A percentile compares a stretch with the other conserved stretches of the same genome.
phyloP scores from a whole-genome alignment of 2,329 filamentous ascomycete genomes.

The Fusarium concolor region DNA sequence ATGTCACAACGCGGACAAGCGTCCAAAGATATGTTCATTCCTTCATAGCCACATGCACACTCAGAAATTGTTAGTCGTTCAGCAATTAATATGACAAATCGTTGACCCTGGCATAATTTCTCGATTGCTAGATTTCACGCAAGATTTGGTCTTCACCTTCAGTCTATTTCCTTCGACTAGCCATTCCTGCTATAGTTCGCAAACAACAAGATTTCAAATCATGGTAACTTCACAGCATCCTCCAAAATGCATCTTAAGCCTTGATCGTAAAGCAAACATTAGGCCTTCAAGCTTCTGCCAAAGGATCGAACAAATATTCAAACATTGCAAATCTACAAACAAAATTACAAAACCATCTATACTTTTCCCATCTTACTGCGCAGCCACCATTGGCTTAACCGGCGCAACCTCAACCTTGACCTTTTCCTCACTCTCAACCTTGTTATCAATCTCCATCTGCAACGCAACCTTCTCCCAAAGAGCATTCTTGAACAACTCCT shows the following conservation, averaged over 20 bases:
- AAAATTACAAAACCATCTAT: background rate
- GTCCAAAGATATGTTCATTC: conserved; percentile 36
- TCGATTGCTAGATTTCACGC: no score
- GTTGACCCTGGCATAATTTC: no score
- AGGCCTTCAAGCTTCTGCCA: no score
- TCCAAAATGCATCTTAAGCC: no score
- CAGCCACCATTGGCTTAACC: background rate
- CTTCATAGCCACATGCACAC: conserved; percentile 35
- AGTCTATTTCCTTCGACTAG: no score
- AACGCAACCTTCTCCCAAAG: conserved; percentile 36
- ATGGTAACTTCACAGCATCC: no score
- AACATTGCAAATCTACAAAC: background rate
- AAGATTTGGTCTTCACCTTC: no score
- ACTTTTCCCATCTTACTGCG: background rate
- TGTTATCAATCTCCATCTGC: conserved; percentile 26
- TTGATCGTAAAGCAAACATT: no score
- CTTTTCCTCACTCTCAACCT: background rate
- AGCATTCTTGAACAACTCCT: conserved; percentile 16
- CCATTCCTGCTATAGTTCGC: no score
- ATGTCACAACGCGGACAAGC: conserved; percentile 30
- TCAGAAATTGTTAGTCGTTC: conserved; percentile 8
- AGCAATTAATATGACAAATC: no score
- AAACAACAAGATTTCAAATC: no score
- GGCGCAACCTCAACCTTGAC: background rate
- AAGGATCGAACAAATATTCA: no score